phyloP scores from a whole-genome alignment of 2,329 filamentous ascomycete species.

The Mariannaea elegans region DNA sequence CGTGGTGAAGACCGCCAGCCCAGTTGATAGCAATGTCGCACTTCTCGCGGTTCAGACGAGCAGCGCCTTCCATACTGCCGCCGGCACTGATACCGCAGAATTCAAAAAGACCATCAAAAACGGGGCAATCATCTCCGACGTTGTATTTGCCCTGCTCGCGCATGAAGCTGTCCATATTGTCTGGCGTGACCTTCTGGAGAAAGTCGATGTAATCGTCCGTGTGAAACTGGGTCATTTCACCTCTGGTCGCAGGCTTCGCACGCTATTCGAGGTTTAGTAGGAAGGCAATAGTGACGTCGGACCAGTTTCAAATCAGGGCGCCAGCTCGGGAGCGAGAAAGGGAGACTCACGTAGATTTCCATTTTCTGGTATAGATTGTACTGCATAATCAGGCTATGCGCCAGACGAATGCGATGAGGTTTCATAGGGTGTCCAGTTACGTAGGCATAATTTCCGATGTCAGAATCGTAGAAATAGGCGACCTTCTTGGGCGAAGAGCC shows the following conservation, averaged over 20 bases:
- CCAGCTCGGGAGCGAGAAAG: neutral
- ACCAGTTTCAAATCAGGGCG: neutral
- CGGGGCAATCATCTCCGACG: constrained; percentile 94
- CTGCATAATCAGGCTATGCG: constrained; percentile 94
- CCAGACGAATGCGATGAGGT: constrained; percentile 92
- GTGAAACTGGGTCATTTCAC: constrained; percentile 95
- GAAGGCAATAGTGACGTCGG: neutral
- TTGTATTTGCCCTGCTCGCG: constrained; percentile 95
- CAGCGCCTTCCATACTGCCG: constrained; percentile 91
- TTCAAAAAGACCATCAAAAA: constrained; percentile 97
- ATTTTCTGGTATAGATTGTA: constrained; percentile 97
- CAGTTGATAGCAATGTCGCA: constrained; percentile 98
- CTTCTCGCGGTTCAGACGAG: constrained; percentile 87
- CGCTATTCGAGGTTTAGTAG: constrained; percentile 63
- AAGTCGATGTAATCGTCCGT: constrained; percentile 97
- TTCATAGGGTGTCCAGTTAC: constrained; percentile 99
- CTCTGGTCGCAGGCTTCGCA: constrained; percentile 84
- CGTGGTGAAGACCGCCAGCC: constrained; percentile 96
- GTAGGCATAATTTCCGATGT: constrained; percentile 98
- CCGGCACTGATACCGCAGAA: constrained; percentile 96
- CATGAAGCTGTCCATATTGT: constrained; percentile 95
- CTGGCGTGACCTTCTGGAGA: constrained; percentile 91
- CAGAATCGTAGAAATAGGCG: constrained; percentile 98
- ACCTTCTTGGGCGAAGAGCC: constrained; percentile 75
- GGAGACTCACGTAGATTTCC: constrained; percentile 84